Conservation (phyloP, 768 basidiomycete species). For the Lentinula aciculospora region DNA sequence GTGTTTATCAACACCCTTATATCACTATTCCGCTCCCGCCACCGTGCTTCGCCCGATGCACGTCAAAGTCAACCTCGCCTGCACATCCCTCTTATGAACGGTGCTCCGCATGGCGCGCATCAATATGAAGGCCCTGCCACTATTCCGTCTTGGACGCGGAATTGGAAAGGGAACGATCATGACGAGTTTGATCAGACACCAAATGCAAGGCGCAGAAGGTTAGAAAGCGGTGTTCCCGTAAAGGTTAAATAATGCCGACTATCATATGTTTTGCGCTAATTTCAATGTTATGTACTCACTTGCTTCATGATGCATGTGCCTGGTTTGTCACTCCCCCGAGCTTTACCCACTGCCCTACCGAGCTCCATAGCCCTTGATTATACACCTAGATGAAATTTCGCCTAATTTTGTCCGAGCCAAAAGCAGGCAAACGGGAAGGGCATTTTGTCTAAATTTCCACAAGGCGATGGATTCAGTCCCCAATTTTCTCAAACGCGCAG, state of each 20-base stretch:
- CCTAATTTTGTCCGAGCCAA: too few species aligned
- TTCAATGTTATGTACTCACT: too few species aligned
- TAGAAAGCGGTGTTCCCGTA: slow-evolving; percentile 29
- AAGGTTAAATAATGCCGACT: slow-evolving; percentile 24
- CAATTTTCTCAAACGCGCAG: too few species aligned
- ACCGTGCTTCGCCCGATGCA: slow-evolving; percentile 36
- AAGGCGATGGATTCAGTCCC: too few species aligned
- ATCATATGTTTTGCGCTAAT: not conserved
- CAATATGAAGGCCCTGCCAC: slow-evolving; percentile 42
- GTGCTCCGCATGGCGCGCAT: slow-evolving; percentile 37
- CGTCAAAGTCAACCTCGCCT: slow-evolving; percentile 24
- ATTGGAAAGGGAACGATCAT: slow-evolving; percentile 26
- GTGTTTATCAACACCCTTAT: slow-evolving; percentile 78
- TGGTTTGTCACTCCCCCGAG: too few species aligned
- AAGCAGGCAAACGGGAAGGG: too few species aligned
- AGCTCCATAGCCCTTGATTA: too few species aligned
- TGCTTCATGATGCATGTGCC: too few species aligned
- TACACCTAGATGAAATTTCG: too few species aligned
- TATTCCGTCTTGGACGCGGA: slow-evolving; percentile 39
- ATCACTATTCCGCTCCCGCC: slow-evolving; percentile 68
- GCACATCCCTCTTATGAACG: slow-evolving; percentile 34
- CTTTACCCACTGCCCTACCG: too few species aligned
- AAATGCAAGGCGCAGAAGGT: slow-evolving; percentile 26
- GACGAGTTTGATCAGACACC: slow-evolving; percentile 21
- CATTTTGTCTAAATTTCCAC: too few species aligned